Evolutionary conservation across 192 early-diverging fungal species (phyloP).

Genomic region (Dissophora ornata): DNA sequence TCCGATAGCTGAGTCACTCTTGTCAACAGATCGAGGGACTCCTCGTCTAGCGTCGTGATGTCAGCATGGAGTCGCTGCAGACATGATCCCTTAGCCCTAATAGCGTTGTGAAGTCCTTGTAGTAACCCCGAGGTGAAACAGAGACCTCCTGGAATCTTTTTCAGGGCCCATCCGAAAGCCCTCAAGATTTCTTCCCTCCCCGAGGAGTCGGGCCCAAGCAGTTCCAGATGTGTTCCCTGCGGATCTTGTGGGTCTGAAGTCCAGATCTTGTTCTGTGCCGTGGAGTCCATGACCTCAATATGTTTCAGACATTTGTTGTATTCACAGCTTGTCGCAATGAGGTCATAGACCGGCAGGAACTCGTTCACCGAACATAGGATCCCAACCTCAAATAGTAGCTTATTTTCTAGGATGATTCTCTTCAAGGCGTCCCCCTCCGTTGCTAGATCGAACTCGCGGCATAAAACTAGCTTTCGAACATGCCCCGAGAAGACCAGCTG

Average conservation of each 20-base stretch:
- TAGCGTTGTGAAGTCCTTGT: neutral
- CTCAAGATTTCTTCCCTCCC: slow-evolving; percentile 12
- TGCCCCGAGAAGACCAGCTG: slow-evolving; percentile 19
- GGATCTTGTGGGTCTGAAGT: slow-evolving; percentile 1
- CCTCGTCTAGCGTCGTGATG: slow-evolving; percentile 13
- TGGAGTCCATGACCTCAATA: slow-evolving; percentile 10
- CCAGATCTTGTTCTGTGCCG: slow-evolving; percentile 2
- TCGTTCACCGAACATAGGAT: slow-evolving; percentile 5
- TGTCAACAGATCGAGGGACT: slow-evolving; percentile 2
- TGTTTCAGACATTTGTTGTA: neutral
- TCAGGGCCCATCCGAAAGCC: slow-evolving; percentile 25
- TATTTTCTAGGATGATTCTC: slow-evolving; percentile 19
- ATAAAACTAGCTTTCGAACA: slow-evolving; percentile 15
- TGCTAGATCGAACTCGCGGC: slow-evolving; percentile 5
- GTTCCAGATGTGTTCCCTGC: neutral
- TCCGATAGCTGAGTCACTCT: slow-evolving; percentile 3
- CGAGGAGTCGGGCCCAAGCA: slow-evolving; percentile 3
- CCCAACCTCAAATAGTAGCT: slow-evolving; percentile 5
- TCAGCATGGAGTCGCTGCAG: slow-evolving; percentile 13
- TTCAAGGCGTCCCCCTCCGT: neutral
- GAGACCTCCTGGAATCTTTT: slow-evolving; percentile 11
- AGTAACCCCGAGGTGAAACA: slow-evolving; percentile 6
- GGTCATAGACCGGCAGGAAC: neutral
- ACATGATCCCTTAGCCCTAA: neutral
- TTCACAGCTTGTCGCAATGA: neutral